Base-by-base conservation (phyloP, 805 yeast species). In the Clavispora santaluciae region DNA sequence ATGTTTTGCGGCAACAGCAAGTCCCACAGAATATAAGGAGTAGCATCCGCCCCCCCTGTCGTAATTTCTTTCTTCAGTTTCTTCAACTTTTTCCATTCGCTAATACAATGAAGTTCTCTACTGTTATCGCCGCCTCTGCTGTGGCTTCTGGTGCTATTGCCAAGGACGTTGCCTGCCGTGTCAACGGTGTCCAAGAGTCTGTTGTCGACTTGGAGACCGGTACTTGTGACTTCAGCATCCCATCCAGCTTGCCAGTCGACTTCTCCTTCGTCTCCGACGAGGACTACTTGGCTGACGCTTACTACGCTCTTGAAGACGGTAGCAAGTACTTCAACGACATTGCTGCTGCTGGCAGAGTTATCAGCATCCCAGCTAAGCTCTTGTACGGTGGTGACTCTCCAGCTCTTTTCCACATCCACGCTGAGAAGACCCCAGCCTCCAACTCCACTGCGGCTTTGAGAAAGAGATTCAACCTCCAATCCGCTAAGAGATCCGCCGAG, bases 371-470 rank as follows among this genome's bases (percentile, higher is more conserved):
- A 43, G 73, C 73, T 41, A 53, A 17, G 16, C 37, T 31, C 22
- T 50, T 66, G 42, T 62, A 51, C 54, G 55, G 50, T 35, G 16
- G 23, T 6, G 53, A 59, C n/a, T 22, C 35, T 31, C 36, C 51
- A 41, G 54, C 63, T 15, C 43, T 61, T 26, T 63, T 37, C 63
- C 62, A 57, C 34, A 64, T 66, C 36, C 61, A 55, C 45, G 48
- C 41, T 12, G 52, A 53, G 25, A 40, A 54, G 46, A 35, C 53
- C 12, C 64, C 69, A 36, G 54, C 59, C 28, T 47, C 64, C 24
- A 68, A 68, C 64, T 66, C 72, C 29, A 63, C 72, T 48, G 61
- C 63, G 44, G 66, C 66, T 26, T 52, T 65, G 55, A 65, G 66
- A 58, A 67, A 56, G 56, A 64, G 72, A 63, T 50, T 50, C 50